Conservation (phyloP, 148 eudicot species). For the Mesembryanthemum crystallinum region DNA sequence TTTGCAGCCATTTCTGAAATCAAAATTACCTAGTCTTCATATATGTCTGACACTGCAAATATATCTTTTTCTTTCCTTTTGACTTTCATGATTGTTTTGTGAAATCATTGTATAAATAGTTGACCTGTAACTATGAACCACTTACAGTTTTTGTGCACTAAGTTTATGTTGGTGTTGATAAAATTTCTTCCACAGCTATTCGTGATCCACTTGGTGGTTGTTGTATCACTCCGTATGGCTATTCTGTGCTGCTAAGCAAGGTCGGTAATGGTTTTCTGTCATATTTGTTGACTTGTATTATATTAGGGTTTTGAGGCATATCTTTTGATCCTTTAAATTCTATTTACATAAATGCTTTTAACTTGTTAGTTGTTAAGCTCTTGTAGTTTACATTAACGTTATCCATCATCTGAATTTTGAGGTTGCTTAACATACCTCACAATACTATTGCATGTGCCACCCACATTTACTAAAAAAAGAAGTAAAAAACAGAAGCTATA, state of each 20-base stretch:
- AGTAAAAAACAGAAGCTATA: background rate
- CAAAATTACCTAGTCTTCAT: background rate
- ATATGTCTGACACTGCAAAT: background rate
- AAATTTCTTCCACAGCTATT: constrained; percentile 52
- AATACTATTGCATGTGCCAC: background rate
- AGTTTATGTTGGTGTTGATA: constrained; percentile 5
- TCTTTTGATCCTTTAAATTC: background rate
- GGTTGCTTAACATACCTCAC: background rate
- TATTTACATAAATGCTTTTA: background rate
- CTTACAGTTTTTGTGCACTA: background rate
- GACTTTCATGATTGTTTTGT: background rate
- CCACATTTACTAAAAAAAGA: background rate
- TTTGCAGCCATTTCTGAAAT: background rate
- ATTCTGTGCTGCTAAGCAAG: constrained; percentile 78
- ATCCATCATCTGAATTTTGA: background rate
- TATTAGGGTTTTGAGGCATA: background rate
- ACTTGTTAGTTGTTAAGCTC: background rate
- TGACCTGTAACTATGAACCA: background rate
- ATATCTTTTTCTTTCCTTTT: constrained; percentile 1
- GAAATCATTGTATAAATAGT: background rate
- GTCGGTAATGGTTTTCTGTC: constrained; percentile 30
- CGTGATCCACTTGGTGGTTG: constrained; percentile 99
- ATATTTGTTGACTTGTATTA: background rate
- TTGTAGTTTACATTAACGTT: background rate
- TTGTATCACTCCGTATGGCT: constrained; percentile 78